These are phyloP conservation scores for Sequoia sempervirens DNA, from an alignment of 75 land plant genomes.

Conservation along the genomic window DNA sequence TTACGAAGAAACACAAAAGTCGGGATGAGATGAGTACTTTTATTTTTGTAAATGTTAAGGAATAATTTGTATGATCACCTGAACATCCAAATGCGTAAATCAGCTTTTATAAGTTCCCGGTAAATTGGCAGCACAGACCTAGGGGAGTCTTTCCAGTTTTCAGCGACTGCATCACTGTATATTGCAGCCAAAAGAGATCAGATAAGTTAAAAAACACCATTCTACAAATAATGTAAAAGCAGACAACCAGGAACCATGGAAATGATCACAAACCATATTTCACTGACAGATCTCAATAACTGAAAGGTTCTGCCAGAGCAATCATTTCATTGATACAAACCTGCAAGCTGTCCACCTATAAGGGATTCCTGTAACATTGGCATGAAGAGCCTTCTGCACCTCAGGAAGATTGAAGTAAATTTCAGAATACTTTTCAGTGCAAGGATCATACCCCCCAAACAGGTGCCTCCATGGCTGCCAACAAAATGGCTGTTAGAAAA, in stretches of 20 bases:
- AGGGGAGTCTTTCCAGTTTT: conserved; percentile 71
- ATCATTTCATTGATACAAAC: conserved; percentile 19
- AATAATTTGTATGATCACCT: conserved; percentile 37
- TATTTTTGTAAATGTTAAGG: neutral
- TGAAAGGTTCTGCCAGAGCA: neutral
- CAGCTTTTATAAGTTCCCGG: conserved; percentile 70
- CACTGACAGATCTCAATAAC: neutral
- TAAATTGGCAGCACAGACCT: conserved; percentile 77
- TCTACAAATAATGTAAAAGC: neutral
- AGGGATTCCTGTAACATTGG: conserved; percentile 65
- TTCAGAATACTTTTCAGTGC: conserved; percentile 59
- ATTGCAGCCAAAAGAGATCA: neutral
- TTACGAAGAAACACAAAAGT: neutral
- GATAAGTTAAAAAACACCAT: neutral
- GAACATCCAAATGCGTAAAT: conserved; percentile 82
- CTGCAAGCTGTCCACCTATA: conserved; percentile 88
- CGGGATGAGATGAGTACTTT: neutral
- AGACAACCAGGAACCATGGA: neutral
- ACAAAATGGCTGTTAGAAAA: neutral
- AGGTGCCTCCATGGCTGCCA: conserved; percentile 31
- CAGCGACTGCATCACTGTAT: conserved; percentile 51
- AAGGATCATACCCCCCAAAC: conserved; percentile 79
- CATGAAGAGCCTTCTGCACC: conserved; percentile 93
- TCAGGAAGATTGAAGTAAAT: conserved; percentile 81
- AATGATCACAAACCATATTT: neutral